These are phyloP conservation scores for Russula vinacea DNA, from an alignment of 768 basidiomycete species.

Conservation along the genomic window DNA sequence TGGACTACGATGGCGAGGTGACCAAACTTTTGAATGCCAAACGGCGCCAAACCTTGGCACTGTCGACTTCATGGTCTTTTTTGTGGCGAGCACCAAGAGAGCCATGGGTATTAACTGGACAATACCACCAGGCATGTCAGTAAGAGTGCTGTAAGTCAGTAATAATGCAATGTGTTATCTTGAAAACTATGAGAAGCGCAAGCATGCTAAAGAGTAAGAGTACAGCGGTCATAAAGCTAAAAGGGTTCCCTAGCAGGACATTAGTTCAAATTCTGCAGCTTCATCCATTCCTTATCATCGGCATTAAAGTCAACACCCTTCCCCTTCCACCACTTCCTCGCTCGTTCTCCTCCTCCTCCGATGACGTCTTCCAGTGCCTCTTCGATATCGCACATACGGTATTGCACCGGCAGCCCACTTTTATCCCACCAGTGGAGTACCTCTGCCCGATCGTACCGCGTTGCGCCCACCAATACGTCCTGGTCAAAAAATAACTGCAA, in stretches of 20 bases:
- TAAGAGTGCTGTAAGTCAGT: neutral
- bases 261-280: conserved; percentile 70
- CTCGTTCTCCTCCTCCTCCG: conserved; percentile 75
- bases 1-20: neutral
- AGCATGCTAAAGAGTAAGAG: neutral
- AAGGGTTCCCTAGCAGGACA: neutral
- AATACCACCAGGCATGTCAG: neutral
- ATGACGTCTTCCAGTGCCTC: conserved; percentile 88
- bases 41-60: neutral
- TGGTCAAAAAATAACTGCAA: conserved; percentile 76
- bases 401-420: conserved; percentile 74
- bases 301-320: conserved; percentile 83
- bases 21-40: conserved; percentile 6
- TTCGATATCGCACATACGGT: conserved; percentile 88
- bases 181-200: conserved; percentile 4
- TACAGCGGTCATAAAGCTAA: neutral
- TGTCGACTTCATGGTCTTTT: too few relatives aligned
- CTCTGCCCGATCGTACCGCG: conserved; percentile 74
- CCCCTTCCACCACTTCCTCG: conserved; percentile 74
- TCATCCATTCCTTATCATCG: conserved; percentile 86
- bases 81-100: neutral
- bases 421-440: conserved; percentile 89
- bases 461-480: conserved; percentile 76
- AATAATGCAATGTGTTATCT: neutral
- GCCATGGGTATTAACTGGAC: neutral